Percentiles rank a stretch among this genome's conserved stretches.
These are phyloP conservation scores for Trametes punicea DNA, from an alignment of 768 basidiomycete species.

Conservation along the genomic window DNA sequence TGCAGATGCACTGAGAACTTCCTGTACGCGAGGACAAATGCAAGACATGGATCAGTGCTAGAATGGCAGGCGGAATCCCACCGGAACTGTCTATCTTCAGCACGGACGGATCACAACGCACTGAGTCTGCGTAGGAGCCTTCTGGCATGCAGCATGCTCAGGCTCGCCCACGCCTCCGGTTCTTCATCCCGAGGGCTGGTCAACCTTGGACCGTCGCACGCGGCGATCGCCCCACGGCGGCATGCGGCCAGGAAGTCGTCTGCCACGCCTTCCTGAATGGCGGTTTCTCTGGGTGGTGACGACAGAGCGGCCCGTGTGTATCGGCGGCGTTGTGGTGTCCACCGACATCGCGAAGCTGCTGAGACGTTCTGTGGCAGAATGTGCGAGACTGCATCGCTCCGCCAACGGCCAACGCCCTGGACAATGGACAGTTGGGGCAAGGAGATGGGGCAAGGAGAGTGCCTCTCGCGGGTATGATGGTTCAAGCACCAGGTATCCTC, in stretches of 20 bases:
- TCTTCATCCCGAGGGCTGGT: neutral
- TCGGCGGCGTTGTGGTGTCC: neutral
- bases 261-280: too few relatives aligned
- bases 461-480: too few relatives aligned
- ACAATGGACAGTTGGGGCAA: too few relatives aligned
- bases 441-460: too few relatives aligned
- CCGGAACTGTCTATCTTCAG: neutral
- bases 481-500: too few relatives aligned
- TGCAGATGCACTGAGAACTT: too few relatives aligned
- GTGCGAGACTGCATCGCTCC: neutral
- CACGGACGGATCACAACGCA: constrained; percentile 1
- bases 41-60: too few relatives aligned
- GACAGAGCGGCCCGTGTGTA: neutral
- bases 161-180: neutral
- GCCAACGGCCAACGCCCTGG: too few relatives aligned
- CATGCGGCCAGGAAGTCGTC: too few relatives aligned
- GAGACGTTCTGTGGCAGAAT: neutral
- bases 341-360: neutral
- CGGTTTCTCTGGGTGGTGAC: too few relatives aligned
- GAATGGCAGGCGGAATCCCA: neutral
- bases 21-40: neutral
- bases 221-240: too few relatives aligned
- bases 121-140: neutral
- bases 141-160: neutral
- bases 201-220: too few relatives aligned